Percentiles rank a stretch among this genome's conserved stretches.
Conservation (phyloP, 768 basidiomycete species). For the Phylloporus rhodoxanthus region DNA sequence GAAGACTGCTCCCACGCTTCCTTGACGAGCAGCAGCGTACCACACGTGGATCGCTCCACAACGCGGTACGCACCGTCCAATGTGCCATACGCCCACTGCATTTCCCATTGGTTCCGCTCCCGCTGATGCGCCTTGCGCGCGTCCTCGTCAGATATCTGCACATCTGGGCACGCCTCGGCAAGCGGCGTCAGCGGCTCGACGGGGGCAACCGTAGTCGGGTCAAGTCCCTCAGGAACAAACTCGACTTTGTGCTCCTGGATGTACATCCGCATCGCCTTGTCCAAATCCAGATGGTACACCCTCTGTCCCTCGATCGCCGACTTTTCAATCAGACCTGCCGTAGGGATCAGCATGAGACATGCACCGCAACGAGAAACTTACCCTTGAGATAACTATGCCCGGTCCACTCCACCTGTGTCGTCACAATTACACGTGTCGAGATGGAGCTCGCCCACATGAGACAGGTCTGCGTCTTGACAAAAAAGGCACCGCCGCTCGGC, state of each 20-base stretch:
- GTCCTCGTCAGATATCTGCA: slow-evolving; percentile 7
- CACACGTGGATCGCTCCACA: slow-evolving; percentile 60
- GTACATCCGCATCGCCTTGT: slow-evolving; percentile 79
- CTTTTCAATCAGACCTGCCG: slow-evolving; percentile 83
- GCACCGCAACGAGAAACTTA: slow-evolving; percentile 26
- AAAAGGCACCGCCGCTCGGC: slow-evolving; percentile 87
- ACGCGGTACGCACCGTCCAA: slow-evolving; percentile 72
- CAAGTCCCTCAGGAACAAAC: slow-evolving; percentile 80
- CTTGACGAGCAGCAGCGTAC: slow-evolving; percentile 68
- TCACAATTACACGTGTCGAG: slow-evolving; percentile 75
- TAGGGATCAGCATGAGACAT: not conserved
- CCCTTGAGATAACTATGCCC: slow-evolving; percentile 96
- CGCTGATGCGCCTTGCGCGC: slow-evolving; percentile 51
- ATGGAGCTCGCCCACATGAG: slow-evolving; percentile 87
- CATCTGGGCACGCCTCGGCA: slow-evolving; percentile 10
- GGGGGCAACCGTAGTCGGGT: slow-evolving; percentile 47
- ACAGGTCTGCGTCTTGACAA: slow-evolving; percentile 91
- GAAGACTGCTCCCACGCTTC: slow-evolving; percentile 79
- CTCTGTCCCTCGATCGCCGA: slow-evolving; percentile 91
- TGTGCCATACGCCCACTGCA: slow-evolving; percentile 89
- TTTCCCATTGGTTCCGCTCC: slow-evolving; percentile 62
- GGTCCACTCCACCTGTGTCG: slow-evolving; percentile 92
- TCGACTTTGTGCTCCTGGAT: slow-evolving; percentile 86
- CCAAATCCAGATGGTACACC: slow-evolving; percentile 76
- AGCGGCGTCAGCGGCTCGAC: slow-evolving; percentile 34